Conservation (phyloP, 2,329 filamentous ascomycete species). For the Cylindrodendrum hubeiense region DNA sequence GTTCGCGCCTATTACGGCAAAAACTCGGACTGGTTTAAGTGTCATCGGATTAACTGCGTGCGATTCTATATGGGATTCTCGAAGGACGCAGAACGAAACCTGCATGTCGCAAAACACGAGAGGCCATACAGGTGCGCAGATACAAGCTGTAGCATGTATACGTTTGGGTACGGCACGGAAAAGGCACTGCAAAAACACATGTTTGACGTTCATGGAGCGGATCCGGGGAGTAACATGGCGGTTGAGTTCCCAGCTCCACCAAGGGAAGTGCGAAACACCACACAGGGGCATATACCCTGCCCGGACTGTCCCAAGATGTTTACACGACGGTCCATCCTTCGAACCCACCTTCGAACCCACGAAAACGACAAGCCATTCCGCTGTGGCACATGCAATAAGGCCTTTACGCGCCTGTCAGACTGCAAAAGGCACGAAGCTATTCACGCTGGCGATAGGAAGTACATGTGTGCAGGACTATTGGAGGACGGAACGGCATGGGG, state of each 20-base stretch:
- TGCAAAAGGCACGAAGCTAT: not conserved
- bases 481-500: not conserved
- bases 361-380: not conserved
- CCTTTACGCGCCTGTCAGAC: not conserved
- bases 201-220: not conserved
- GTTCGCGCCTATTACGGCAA: constrained; percentile 4
- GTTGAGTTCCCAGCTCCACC: not conserved
- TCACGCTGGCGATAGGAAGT: not conserved
- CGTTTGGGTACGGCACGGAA: not conserved
- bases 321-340: not conserved
- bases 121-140: not conserved
- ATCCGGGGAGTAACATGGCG: not conserved
- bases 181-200: not conserved
- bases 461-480: not conserved
- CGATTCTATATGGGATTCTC: not conserved
- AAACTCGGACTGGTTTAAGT: constrained; percentile 15
- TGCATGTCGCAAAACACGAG: not conserved
- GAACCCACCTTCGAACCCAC: not conserved
- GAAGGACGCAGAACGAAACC: not conserved
- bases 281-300: not conserved
- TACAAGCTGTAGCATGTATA: not conserved
- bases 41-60: constrained; percentile 11
- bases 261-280: not conserved
- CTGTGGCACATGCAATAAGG: not conserved
- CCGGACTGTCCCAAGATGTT: not conserved